phyloP scores from a whole-genome alignment of 2,329 filamentous ascomycete genomes.

The Pyricularia sp. region DNA sequence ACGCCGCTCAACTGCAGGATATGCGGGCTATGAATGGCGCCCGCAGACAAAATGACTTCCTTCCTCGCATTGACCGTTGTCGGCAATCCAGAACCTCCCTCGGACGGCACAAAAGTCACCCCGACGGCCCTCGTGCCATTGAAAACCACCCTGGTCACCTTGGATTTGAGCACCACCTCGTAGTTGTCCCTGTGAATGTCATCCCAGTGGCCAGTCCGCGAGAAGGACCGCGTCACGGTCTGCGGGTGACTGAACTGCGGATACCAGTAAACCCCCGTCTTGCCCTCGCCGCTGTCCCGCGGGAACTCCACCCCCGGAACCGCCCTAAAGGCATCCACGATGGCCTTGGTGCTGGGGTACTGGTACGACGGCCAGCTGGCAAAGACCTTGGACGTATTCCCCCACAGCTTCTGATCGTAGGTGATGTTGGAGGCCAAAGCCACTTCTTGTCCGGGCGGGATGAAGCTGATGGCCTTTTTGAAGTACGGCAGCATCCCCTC shows the following conservation, averaged over 20 bases:
- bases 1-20: slow-evolving; percentile 26
- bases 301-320: slow-evolving; percentile 29
- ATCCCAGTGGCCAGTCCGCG: slow-evolving; percentile 25
- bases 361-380: slow-evolving; percentile 26
- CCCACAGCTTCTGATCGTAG: slow-evolving; percentile 24
- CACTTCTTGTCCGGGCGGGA: slow-evolving; percentile 9
- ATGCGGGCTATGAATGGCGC: slow-evolving; percentile 28
- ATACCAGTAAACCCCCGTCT: slow-evolving; percentile 30
- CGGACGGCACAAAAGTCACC: slow-evolving; percentile 16
- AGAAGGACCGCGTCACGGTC: slow-evolving; percentile 25
- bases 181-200: slow-evolving; percentile 20
- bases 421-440: slow-evolving; percentile 20
- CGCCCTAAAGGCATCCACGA: slow-evolving; percentile 24
- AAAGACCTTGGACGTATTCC: slow-evolving; percentile 23
- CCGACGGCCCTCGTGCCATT: slow-evolving; percentile 19
- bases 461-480: slow-evolving; percentile 18
- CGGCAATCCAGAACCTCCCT: neutral
- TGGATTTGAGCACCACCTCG: slow-evolving; percentile 19
- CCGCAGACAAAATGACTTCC: slow-evolving; percentile 34
- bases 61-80: slow-evolving; percentile 19
- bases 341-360: slow-evolving; percentile 19
- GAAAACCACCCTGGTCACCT: slow-evolving; percentile 19
- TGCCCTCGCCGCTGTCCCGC: slow-evolving; percentile 27
- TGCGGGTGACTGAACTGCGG: slow-evolving; percentile 30
- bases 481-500: slow-evolving; percentile 20